phyloP scores from a whole-genome alignment of 169 alveolate genomes.

The Theileria luwenshuni region DNA sequence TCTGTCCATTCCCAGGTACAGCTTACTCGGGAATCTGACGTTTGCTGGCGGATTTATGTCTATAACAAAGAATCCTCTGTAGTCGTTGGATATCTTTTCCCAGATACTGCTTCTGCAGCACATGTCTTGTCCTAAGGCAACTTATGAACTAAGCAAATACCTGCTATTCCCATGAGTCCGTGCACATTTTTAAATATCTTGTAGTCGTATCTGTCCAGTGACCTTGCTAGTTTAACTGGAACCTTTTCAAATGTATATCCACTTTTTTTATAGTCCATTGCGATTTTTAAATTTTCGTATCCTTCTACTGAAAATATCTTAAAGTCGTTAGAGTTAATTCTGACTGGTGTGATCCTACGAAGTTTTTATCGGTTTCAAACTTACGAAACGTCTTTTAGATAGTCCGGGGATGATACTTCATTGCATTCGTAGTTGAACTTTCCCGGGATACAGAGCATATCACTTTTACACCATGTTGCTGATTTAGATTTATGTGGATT shows the following conservation, averaged over 20 bases:
- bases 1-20: conserved; percentile 18
- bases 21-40: conserved; percentile 1
- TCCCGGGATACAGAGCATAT: conserved; percentile 66
- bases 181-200: conserved; percentile 5
- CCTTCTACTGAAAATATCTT: conserved; percentile 53
- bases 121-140: conserved; percentile 5
- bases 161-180: conserved; percentile 58
- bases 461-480: conserved; percentile 73
- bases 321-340: conserved; percentile 29
- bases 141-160: background rate
- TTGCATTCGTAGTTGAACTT: conserved; percentile 57
- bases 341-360: conserved; percentile 19
- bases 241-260: conserved; percentile 10
- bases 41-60: conserved; percentile 32
- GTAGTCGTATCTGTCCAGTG: background rate
- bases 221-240: conserved; percentile 52
- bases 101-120: conserved; percentile 56
- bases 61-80: conserved; percentile 38
- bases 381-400: conserved; percentile 44
- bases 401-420: conserved; percentile 40
- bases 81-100: conserved; percentile 17
- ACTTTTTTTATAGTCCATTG: background rate
- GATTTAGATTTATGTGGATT: conserved; percentile 62
- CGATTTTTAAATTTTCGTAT: conserved; percentile 18
- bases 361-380: conserved; percentile 50